phyloP scores from a whole-genome alignment of 331 rosid genomes.

The Pyracantha coccinea region DNA sequence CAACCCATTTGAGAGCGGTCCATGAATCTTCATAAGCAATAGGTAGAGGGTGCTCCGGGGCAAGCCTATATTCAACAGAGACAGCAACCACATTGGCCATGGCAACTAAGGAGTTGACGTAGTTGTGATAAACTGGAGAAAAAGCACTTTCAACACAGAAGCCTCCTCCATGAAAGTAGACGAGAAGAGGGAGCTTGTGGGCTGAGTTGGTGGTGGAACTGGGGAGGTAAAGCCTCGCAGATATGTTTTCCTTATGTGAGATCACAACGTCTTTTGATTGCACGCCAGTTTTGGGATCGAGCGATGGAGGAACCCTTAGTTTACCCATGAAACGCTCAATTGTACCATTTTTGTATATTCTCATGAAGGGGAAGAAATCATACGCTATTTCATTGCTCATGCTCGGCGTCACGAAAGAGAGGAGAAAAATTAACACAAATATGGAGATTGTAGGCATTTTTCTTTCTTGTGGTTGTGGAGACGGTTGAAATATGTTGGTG shows the following conservation, averaged over 20 bases:
- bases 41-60: conserved; percentile 25
- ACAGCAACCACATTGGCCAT: conserved; percentile 12
- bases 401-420: not conserved
- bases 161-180: conserved; percentile 26
- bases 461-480: not conserved
- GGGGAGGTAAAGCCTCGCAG: conserved; percentile 8
- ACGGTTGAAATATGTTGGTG: too few relatives aligned
- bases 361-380: conserved; percentile 1
- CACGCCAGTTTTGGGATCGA: not conserved
- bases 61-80: conserved; percentile 18
- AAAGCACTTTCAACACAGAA: conserved; percentile 13
- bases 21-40: conserved; percentile 20
- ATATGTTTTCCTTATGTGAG: not conserved
- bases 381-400: not conserved
- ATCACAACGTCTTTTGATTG: not conserved
- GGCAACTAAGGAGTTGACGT: conserved; percentile 11
- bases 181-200: conserved; percentile 4
- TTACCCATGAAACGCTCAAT: conserved; percentile 1
- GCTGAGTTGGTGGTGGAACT: not conserved
- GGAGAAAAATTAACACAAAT: not conserved
- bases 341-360: conserved; percentile 4
- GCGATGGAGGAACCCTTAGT: not conserved
- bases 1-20: conserved; percentile 20
- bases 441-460: not conserved
- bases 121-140: conserved; percentile 3